These are phyloP conservation scores for Acrocalymma vagum DNA, from an alignment of 2,329 filamentous ascomycete species.

Conservation along the genomic window DNA sequence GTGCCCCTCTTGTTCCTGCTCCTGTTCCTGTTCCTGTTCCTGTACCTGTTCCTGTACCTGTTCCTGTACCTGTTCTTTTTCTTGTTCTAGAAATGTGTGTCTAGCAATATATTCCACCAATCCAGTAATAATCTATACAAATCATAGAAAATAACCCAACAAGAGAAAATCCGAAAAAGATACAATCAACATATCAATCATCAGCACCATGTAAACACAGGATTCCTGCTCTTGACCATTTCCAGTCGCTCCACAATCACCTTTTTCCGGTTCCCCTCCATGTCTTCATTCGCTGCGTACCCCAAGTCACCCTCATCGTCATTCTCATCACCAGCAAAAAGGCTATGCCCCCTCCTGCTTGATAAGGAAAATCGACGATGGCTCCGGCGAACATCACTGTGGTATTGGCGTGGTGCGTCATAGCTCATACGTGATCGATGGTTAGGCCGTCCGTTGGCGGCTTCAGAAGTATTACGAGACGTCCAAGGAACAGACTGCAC, in stretches of 20 bases:
- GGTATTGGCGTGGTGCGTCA: constrained; percentile 49
- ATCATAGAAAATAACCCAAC: not conserved
- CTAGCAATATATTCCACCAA: no score
- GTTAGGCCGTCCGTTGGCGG: constrained; percentile 29
- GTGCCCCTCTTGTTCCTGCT: not conserved
- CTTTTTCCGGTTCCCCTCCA: constrained; percentile 89
- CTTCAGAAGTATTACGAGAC: constrained; percentile 20
- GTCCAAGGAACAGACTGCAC: constrained; percentile 42
- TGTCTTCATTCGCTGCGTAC: constrained; percentile 91
- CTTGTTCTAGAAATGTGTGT: no score
- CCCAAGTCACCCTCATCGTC: constrained; percentile 90
- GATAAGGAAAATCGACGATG: constrained; percentile 55
- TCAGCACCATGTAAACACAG: constrained; percentile 97
- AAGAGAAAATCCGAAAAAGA: no score
- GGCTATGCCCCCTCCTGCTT: constrained; percentile 34
- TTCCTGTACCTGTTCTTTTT: no score
- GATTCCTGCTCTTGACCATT: constrained; percentile 93
- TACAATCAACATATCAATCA: constrained; percentile 8
- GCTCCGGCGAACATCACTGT: no score
- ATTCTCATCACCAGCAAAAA: constrained; percentile 65
- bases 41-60: no score
- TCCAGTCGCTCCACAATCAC: constrained; percentile 97
- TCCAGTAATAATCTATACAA: constrained; percentile 1
- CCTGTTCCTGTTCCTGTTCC: no score
- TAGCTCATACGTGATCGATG: constrained; percentile 52